These are phyloP conservation scores for Paspalum vaginatum DNA, from an alignment of 176 grass and related monocot species.

Conservation along the genomic window DNA sequence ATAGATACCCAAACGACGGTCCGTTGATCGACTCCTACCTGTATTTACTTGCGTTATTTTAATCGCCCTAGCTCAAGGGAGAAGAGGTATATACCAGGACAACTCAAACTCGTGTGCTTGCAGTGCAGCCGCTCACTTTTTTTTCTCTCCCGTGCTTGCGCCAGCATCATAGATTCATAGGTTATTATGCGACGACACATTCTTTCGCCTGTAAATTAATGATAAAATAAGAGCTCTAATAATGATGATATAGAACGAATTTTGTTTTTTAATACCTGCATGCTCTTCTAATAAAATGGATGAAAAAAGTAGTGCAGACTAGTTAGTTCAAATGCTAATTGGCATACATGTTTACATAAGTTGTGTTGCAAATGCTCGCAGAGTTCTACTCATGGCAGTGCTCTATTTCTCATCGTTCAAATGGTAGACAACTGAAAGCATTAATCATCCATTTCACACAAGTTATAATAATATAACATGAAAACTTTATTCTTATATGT, in stretches of 20 bases:
- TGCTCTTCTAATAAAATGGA: background rate
- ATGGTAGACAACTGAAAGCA: too few relatives aligned
- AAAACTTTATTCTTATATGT: background rate
- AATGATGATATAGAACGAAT: background rate
- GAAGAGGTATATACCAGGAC: slow-evolving; percentile 51
- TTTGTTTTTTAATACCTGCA: background rate
- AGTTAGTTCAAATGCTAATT: too few relatives aligned
- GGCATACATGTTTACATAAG: too few relatives aligned
- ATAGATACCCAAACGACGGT: slow-evolving; percentile 46
- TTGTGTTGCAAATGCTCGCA: too few relatives aligned
- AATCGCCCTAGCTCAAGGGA: slow-evolving; percentile 16
- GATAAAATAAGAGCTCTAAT: background rate
- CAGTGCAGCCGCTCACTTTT: slow-evolving; percentile 30
- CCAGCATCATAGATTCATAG: slow-evolving; percentile 36
- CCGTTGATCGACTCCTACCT: slow-evolving; percentile 42
- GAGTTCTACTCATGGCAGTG: too few relatives aligned
- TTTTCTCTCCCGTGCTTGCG: background rate
- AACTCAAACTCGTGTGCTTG: slow-evolving; percentile 50
- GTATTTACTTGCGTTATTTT: slow-evolving; percentile 43
- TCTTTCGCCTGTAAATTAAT: slow-evolving; percentile 3
- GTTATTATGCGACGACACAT: slow-evolving; percentile 27
- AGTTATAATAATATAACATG: too few relatives aligned
- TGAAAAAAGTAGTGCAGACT: too few relatives aligned
- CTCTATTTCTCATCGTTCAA: too few relatives aligned
- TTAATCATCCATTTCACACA: too few relatives aligned